Base-by-base conservation (phyloP, 1,284 basidiomycete species). In the Mycocalia duriaeana region DNA sequence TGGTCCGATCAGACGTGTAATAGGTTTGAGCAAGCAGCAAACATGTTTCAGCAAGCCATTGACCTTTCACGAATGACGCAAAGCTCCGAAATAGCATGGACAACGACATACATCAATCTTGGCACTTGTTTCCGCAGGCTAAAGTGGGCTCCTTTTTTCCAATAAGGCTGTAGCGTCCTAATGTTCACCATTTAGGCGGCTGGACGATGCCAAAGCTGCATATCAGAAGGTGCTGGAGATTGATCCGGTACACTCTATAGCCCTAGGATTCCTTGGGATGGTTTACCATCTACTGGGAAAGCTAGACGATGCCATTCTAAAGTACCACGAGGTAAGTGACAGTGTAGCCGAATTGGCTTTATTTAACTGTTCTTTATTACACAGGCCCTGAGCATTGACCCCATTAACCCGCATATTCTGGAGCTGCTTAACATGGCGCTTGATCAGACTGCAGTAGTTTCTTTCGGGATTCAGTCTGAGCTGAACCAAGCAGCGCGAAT, bases 71-170 rank as follows among this genome's bases (percentile, higher is more conserved):
- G 83, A 53, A 80, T 89, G 3, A 89, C 92, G 11, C 92, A 97
- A 64, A 86, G 85, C 41, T 88, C 90, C 0, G 82, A 89, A 47
- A 75, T 77, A 14, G 79, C 85, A 0, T 98, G 95, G 94, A 78
- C 83, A 1, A 82, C 85, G 8, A 93, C 91, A 0, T 92, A 91
- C 63, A 74, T 96, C 49, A 97, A 96, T 62, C 78, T 96, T 8
- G 93, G 91, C 5, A 94, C 94, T 34, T 86, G 88, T 45, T 82
- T 81, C 54, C 81, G 93, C 14, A 89, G 90, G 62, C 69, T 89
- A 6, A 79, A 79, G 88, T 91, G 53, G 64, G 2, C 19, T 36
- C 19, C n/a, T n/a, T 41, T 19, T 36, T 22, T 16, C 28, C 36
- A 9, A 31, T 16, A n/a, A n/a, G n/a, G n/a, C n/a, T n/a, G 88